Conservation (phyloP, 169 alveolate species). For the Hammondia hammondi region DNA sequence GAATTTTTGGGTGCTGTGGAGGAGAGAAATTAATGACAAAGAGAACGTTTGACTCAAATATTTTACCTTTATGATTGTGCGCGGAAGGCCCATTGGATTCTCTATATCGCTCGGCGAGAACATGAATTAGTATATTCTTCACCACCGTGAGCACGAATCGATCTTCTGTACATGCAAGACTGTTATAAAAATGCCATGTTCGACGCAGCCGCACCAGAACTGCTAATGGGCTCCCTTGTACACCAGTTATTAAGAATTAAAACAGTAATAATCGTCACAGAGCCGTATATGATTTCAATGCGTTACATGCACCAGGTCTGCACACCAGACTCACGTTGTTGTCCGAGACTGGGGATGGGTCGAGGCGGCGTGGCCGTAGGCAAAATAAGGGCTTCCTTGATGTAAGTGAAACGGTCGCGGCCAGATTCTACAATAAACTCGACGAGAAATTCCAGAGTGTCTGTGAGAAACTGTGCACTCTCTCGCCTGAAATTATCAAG, state of each 20-base stretch:
- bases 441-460: neutral
- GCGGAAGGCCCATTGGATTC: too few species aligned
- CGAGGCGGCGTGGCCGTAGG: slow-evolving; percentile 68
- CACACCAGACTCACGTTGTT: neutral
- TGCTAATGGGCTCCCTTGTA: neutral
- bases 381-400: slow-evolving; percentile 60
- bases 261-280: too few species aligned
- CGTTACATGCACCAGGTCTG: too few species aligned
- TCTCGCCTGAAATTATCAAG: neutral
- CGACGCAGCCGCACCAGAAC: neutral
- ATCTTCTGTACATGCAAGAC: too few species aligned
- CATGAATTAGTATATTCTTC: too few species aligned
- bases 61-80: too few species aligned
- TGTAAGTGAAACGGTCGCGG: slow-evolving; percentile 61
- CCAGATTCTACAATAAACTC: slow-evolving; percentile 63
- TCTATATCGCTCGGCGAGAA: too few species aligned
- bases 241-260: too few species aligned
- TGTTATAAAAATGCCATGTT: too few species aligned
- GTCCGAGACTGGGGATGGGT: slow-evolving; percentile 36
- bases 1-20: neutral
- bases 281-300: too few species aligned
- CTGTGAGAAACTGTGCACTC: neutral
- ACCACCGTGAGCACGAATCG: too few species aligned
- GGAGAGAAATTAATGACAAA: neutral
- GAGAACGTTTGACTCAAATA: too few species aligned